A percentile compares a stretch with the other conserved stretches of the same genome.
Evolutionary conservation across 225 moss, liverwort and hornwort species (phyloP).

Genomic region (Thuidium tamariscinum): DNA sequence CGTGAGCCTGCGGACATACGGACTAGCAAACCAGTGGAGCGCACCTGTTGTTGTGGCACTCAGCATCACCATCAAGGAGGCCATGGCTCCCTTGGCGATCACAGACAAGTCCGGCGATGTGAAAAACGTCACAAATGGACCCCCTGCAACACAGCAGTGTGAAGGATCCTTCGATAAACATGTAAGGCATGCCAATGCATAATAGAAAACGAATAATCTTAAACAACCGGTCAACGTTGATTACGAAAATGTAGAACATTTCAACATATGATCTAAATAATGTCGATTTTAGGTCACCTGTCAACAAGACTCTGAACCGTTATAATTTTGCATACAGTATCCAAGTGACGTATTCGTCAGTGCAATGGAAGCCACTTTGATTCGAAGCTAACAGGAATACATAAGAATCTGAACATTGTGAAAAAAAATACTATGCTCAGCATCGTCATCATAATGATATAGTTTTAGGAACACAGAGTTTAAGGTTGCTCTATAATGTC

Average conservation of each 20-base stretch:
- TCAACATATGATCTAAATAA: too few species aligned
- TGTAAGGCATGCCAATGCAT: not conserved
- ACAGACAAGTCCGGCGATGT: slow-evolving; percentile 60
- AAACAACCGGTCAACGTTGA: not conserved
- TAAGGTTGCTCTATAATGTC: not conserved
- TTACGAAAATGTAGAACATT: not conserved
- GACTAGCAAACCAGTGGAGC: slow-evolving; percentile 80
- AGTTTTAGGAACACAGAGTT: not conserved
- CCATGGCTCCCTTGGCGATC: slow-evolving; percentile 62
- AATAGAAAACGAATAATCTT: not conserved
- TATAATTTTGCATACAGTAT: not conserved
- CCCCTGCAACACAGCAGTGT: not conserved
- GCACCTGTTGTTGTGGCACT: slow-evolving; percentile 80
- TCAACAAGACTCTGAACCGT: not conserved
- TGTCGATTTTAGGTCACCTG: not conserved
- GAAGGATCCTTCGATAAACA: not conserved
- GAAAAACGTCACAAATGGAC: slow-evolving; percentile 58
- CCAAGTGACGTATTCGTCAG: not conserved
- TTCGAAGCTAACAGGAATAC: not conserved
- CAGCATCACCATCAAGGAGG: slow-evolving; percentile 56
- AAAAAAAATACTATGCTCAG: not conserved
- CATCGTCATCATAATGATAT: not conserved
- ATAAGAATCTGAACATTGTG: too few species aligned
- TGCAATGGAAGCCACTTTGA: not conserved
- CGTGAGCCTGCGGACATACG: slow-evolving; percentile 65